Percentiles rank a stretch among this genome's conserved stretches.
phyloP scores from a whole-genome alignment of 306 rosid species.

The Fragaria vesca region DNA sequence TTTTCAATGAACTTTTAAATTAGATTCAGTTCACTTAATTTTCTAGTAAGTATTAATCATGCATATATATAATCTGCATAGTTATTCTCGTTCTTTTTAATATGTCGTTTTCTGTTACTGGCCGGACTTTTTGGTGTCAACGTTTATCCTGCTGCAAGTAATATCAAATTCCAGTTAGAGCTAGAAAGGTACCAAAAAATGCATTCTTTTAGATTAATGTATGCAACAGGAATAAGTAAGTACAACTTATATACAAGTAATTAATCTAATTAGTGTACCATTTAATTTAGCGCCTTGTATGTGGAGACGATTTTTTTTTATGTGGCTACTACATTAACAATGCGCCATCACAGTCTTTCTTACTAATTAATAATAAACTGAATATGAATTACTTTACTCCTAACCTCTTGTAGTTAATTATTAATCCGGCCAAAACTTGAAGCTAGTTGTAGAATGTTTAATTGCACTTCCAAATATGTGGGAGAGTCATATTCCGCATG shows the following conservation, averaged over 20 bases:
- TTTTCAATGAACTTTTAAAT: too few relatives aligned
- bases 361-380: not conserved
- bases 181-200: slow-evolving; percentile 12
- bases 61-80: too few relatives aligned
- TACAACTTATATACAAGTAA: slow-evolving; percentile 15
- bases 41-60: too few relatives aligned
- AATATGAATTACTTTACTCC: slow-evolving; percentile 34
- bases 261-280: slow-evolving; percentile 32
- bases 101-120: too few relatives aligned
- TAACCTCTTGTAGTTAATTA: slow-evolving; percentile 38
- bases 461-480: slow-evolving; percentile 71
- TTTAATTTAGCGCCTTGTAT: slow-evolving; percentile 33
- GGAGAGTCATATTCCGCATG: slow-evolving; percentile 46
- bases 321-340: slow-evolving; percentile 21
- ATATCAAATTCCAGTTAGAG: slow-evolving; percentile 27
- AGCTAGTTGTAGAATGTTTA: slow-evolving; percentile 46
- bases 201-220: slow-evolving; percentile 12
- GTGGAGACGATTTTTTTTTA: slow-evolving; percentile 30
- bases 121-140: slow-evolving; percentile 21
- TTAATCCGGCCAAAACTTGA: slow-evolving; percentile 34
- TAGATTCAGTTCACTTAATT: too few relatives aligned
- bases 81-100: too few relatives aligned
- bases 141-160: slow-evolving; percentile 29
- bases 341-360: not conserved
- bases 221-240: not conserved